Evolutionary conservation across 257 asterid species (phyloP), one percentile per base, ranked within the genome.

Genomic region (Petrea volubilis): DNA sequence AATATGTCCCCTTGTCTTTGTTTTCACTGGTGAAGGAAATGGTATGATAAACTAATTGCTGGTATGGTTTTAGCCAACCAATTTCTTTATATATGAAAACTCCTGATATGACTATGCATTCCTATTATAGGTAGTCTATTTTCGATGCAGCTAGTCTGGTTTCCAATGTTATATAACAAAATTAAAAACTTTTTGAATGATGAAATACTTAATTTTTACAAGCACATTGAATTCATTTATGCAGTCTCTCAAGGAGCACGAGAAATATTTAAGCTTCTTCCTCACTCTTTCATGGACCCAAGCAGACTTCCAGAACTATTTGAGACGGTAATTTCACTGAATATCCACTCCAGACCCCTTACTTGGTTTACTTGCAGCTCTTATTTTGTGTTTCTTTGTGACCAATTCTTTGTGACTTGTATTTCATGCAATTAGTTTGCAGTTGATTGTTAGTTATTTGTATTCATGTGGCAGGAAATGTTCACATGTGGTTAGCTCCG

Each of bases 221-320:
- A 5, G 9, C 17, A 31, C 6, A 9, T 34, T 67, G 31, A 23
- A 20, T 24, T 72, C 38, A 61, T 71, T 74, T 63, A 43, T 82
- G 78, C 81, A 89, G 98, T 91, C 57, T 89, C 97, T 33, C 92
- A 85, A 55, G 99, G 99, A 53, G 98, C 99, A 53, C 87, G 87
- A 51, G 99, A 94, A 75, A 86, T 91, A 27, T 94, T 94, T 69
- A 92, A 89, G 82, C 98, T 94, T 78, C 96, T 94, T 60, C 99
- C 99, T 72, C 97, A 94, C 80, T 77, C 89, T 60, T 86, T 84
- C 60, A 87, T 91, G 80, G 88, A 91, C 51, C 88, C 96, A 67
- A 79, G 86, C 75, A 69, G 47, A 70, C 99, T 94, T 73, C 83
- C 98, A 21, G 91, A 79, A 78, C 84, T 94, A 60, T 82, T 78